Evolutionary conservation across 2,329 filamentous ascomycete genomes (phyloP), one percentile per base, ranked within the genome.

Genomic region (Stagonosporopsis tanaceti): DNA sequence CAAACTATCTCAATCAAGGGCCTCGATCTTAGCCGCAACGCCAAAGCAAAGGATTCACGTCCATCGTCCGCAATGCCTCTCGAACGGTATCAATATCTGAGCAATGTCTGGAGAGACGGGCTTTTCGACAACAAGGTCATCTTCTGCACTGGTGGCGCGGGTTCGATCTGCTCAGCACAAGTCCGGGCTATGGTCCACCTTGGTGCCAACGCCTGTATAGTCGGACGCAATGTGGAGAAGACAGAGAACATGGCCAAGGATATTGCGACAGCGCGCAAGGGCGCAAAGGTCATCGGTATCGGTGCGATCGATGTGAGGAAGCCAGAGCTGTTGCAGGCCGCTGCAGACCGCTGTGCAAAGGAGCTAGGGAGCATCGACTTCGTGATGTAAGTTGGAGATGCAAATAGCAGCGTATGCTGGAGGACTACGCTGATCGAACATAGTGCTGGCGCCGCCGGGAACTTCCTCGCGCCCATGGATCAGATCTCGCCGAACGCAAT

Each of bases 111-210:
- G 93, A 88, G 84, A 67, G 90, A 96, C 78, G 91, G 89, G 63
- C 89, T 97, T 62, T 97, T 97, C 75, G 92, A 89, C 62, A 88
- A 89, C 74, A 94, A 95, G 71, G 93, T 98, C 41, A 86, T 94
- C 66, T 97, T 98, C 78, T 96, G 96, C 71, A 99, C 95, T 3
- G 95, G 95, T 57, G 95, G 95, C 50, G 93, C 93, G 5, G 94
- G 95, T 53, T 89, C 90, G 25, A 98, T 99, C 72, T 97, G 95
- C 81, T 95, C 90, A 68, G 93, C 91, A 53, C 95, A 98, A 80
- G 95, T 96, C 30, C 87, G 93, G 63, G 95, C 95, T 4, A 82
- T 99, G 58, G 93, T 99, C 24, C 86, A 93, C 61, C 87, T 99
- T 7, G 95, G 95, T 50, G 94, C 93, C 41, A 89, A 98, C 69